A percentile compares a stretch with the other conserved stretches of the same genome.
Conservation (phyloP, 257 asterid genomes). For the Solanum commersonii region DNA sequence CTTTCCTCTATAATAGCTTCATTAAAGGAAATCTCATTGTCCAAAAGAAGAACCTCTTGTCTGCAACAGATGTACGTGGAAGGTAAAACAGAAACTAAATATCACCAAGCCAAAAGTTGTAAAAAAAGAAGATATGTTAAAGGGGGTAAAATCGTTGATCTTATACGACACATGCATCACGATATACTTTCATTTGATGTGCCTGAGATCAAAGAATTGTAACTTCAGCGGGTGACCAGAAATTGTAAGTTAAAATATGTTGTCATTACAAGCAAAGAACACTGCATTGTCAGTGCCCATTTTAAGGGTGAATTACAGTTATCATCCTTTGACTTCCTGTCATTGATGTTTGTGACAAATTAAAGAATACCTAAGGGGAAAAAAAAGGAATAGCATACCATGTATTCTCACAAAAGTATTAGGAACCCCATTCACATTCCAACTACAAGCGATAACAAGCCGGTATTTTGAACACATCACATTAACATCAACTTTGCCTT, state of each 20-base stretch:
- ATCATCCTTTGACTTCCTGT: not conserved
- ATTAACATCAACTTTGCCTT: not conserved
- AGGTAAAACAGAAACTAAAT: not conserved
- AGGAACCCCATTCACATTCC: not conserved
- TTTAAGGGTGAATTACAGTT: not conserved
- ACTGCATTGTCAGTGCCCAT: not conserved
- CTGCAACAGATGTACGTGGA: slow-evolving; percentile 32
- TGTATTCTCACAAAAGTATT: not conserved
- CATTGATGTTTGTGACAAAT: not conserved
- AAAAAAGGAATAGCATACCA: not conserved
- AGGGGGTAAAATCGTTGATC: not conserved
- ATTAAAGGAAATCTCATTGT: slow-evolving; percentile 84
- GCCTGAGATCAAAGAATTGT: not conserved
- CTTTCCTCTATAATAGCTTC: slow-evolving; percentile 96
- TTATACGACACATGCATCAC: not conserved
- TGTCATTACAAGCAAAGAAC: not conserved
- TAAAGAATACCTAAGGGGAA: too few relatives aligned
- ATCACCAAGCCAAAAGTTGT: not conserved
- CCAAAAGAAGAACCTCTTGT: slow-evolving; percentile 76
- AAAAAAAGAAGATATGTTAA: not conserved
- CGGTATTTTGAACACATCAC: not conserved
- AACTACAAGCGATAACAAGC: not conserved
- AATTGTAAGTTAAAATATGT: not conserved
- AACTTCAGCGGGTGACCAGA: not conserved
- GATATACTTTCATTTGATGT: not conserved